Base-by-base conservation (phyloP, 1,284 basidiomycete species). In the Cystobasidium pallidum region DNA sequence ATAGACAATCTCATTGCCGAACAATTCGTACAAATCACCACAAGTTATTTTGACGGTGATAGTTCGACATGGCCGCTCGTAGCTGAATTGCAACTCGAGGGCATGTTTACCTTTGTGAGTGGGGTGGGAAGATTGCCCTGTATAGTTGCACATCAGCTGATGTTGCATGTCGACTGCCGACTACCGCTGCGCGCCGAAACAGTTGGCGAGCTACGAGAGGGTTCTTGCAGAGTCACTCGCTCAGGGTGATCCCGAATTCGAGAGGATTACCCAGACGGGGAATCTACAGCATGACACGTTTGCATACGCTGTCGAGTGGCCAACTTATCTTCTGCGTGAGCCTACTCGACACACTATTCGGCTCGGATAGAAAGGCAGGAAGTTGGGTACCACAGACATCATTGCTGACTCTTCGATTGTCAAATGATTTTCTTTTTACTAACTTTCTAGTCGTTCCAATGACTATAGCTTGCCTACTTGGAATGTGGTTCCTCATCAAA, bases 71-170 rank as follows among this genome's bases (percentile, higher is more conserved):
- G 61, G 61, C 61, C 61, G n/a, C 10, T 63, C 26, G 61, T 63
- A 17, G 45, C 45, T 28, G n/a, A 63, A 43, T 15, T 39, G 11
- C 61, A 63, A 43, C 41, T 63, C 17, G 61, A 63, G 43, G 61
- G 61, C 41, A 63, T 63, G 61, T 63, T 63, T 21, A 41, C 61
- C 21, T 63, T 43, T 49, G 39, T 63, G 26, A 59, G 57, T 59
- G 10, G 10, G 15, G 19, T 6, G 28, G 28, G 13, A 28, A 7
- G n/a, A 34, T n/a, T 11, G 7, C n/a, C 32, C 30, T 6, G 36
- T 39, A 13, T 34, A 24, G 10, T 28, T 10, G 34, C 8, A 36
- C 28, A 36, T 24, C 2, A 36, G 30, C 21, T 26, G 10, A 28
- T 8, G n/a, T 15, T 39, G 13, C 24, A 2, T 28, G 26, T 28